These are phyloP conservation scores for Ilyonectria robusta DNA, from an alignment of 2,329 filamentous ascomycete species.

Conservation along the genomic window DNA sequence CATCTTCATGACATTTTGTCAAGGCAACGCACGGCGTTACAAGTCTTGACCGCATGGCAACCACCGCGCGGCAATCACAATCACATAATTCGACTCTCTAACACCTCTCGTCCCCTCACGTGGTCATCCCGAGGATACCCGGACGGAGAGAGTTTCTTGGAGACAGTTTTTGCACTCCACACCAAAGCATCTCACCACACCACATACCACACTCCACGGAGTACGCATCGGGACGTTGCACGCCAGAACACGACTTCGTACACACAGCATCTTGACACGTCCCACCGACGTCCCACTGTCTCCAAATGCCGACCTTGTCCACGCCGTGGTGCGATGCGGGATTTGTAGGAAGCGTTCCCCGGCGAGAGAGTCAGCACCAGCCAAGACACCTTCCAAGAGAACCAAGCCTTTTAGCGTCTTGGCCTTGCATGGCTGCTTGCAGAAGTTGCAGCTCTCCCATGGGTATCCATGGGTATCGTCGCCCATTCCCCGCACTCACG, in stretches of 20 bases:
- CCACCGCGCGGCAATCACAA: slow-evolving; percentile 26
- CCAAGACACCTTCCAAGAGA: slow-evolving; percentile 29
- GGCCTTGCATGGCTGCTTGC: slow-evolving; percentile 32
- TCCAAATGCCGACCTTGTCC: slow-evolving; percentile 13
- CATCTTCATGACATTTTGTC: neutral
- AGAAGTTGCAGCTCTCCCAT: slow-evolving; percentile 24
- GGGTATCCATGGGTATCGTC: slow-evolving; percentile 35
- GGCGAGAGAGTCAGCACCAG: slow-evolving; percentile 14
- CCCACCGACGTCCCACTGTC: neutral
- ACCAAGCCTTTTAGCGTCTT: slow-evolving; percentile 45
- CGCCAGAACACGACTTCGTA: neutral
- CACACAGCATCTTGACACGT: neutral
- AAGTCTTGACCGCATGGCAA: neutral
- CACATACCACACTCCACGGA: neutral
- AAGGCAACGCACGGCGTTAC: neutral
- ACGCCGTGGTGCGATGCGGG: slow-evolving; percentile 17
- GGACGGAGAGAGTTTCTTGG: slow-evolving; percentile 28
- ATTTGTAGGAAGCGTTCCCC: slow-evolving; percentile 20
- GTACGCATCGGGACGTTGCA: too few relatives aligned
- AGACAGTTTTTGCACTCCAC: slow-evolving; percentile 14
- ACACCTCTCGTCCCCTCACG: slow-evolving; percentile 42
- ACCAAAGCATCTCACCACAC: slow-evolving; percentile 9
- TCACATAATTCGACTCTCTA: slow-evolving; percentile 20
- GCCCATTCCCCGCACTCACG: slow-evolving; percentile 43
- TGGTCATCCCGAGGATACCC: slow-evolving; percentile 34